A percentile compares a stretch with the other conserved stretches of the same genome.
Evolutionary conservation across 805 yeast genomes (phyloP).

Genomic region (Kuraishia molischiana): DNA sequence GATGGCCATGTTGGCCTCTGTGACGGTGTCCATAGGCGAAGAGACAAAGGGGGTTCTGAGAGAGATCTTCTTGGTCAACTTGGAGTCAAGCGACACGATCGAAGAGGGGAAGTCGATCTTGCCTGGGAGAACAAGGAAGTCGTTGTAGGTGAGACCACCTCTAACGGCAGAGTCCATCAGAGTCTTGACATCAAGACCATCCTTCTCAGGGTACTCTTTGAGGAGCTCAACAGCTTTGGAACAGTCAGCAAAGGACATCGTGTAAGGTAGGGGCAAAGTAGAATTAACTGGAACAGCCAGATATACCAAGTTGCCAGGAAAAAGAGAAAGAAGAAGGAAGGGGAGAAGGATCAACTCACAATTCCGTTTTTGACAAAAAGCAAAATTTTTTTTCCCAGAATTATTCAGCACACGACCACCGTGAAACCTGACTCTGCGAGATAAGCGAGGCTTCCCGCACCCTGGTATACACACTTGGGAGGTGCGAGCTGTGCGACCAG

Average conservation of each 20-base stretch:
- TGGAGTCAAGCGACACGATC: slow-evolving; percentile 69
- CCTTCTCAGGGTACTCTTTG: slow-evolving; percentile 55
- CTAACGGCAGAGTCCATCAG: slow-evolving; percentile 84
- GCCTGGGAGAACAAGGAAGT: slow-evolving; percentile 91
- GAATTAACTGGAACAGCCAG: too few species aligned
- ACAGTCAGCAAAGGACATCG: slow-evolving; percentile 21
- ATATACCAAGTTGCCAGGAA: not conserved
- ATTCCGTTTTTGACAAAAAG: too few species aligned
- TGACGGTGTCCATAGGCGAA: slow-evolving; percentile 99
- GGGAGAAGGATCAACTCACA: too few species aligned
- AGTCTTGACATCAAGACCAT: slow-evolving; percentile 76
- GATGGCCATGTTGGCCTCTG: slow-evolving; percentile 96
- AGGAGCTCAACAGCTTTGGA: slow-evolving; percentile 63
- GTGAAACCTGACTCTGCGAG: too few species aligned
- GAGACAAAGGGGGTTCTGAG: slow-evolving; percentile 93
- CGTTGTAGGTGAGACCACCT: slow-evolving; percentile 98
- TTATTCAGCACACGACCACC: too few species aligned
- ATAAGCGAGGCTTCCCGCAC: too few species aligned
- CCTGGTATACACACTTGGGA: too few species aligned
- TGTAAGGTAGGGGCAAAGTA: not conserved
- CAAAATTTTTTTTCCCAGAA: too few species aligned
- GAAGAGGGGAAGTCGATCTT: slow-evolving; percentile 83
- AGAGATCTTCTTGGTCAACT: slow-evolving; percentile 83
- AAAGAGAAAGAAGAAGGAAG: not conserved
- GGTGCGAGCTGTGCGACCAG: too few species aligned